phyloP scores from a whole-genome alignment of 2,329 filamentous ascomycete species.

The Aspergillus fijiensis region DNA sequence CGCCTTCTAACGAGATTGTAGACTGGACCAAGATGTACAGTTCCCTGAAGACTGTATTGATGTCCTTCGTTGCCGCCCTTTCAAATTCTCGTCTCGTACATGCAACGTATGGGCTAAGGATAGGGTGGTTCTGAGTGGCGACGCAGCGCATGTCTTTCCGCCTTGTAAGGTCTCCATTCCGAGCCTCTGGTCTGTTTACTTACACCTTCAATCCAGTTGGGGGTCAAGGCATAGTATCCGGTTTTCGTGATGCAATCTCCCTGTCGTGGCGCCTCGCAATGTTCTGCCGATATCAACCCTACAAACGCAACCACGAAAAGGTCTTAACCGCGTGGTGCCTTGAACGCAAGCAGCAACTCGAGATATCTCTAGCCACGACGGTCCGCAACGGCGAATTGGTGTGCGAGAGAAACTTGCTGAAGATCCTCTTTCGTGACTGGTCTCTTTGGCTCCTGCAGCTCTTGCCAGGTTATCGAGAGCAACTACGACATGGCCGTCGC shows the following conservation, averaged over 20 bases:
- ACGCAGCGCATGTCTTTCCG: constrained; percentile 55
- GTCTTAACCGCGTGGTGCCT: constrained; percentile 35
- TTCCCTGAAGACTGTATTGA: constrained; percentile 50
- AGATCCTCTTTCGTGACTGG: constrained; percentile 34
- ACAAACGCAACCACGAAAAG: constrained; percentile 17
- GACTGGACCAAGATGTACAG: constrained; percentile 28
- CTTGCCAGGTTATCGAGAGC: constrained; percentile 30
- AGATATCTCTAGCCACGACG: constrained; percentile 35
- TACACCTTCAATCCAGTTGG: constrained; percentile 29
- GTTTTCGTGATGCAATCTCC: constrained; percentile 40
- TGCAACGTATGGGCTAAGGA: constrained; percentile 50
- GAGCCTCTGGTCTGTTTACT: not conserved
- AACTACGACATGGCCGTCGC: constrained; percentile 31
- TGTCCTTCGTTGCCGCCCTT: constrained; percentile 48
- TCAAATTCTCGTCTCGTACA: constrained; percentile 45
- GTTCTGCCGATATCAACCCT: constrained; percentile 21
- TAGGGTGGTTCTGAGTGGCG: constrained; percentile 48
- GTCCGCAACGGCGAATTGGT: constrained; percentile 37
- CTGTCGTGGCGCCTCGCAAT: constrained; percentile 41
- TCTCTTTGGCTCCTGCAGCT: constrained; percentile 35
- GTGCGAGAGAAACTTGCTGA: constrained; percentile 30
- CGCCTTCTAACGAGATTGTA: constrained; percentile 4
- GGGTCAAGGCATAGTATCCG: constrained; percentile 44
- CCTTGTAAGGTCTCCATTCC: constrained; percentile 37
- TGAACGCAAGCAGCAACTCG: constrained; percentile 41